Percentiles rank a stretch among this genome's conserved stretches.
phyloP scores from a whole-genome alignment of 495 filamentous ascomycete genomes.

The Aspergillus mulundensis region DNA sequence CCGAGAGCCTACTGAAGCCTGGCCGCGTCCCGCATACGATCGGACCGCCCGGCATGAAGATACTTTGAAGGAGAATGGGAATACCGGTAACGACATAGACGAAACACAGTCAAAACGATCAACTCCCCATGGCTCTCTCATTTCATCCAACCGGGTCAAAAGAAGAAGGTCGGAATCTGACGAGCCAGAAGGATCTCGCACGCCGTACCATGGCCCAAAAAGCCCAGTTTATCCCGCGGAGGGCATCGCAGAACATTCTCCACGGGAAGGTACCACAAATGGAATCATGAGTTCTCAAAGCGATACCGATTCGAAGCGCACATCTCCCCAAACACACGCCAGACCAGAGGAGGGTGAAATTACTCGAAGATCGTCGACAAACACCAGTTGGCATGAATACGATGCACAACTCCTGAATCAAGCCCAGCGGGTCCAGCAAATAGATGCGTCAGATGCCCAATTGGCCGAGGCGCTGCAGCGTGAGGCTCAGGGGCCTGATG shows the following conservation, averaged over 20 bases:
- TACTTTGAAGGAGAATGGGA: slow-evolving; percentile 12
- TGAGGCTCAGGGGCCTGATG: slow-evolving; percentile 42
- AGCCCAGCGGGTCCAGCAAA: slow-evolving; percentile 42
- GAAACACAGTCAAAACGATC: slow-evolving; percentile 26
- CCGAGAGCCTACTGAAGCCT: slow-evolving; percentile 22
- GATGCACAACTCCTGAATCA: slow-evolving; percentile 40
- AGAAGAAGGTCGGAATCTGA: slow-evolving; percentile 41
- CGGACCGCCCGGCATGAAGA: slow-evolving; percentile 21
- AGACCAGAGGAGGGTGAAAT: slow-evolving; percentile 32
- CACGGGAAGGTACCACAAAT: slow-evolving; percentile 13
- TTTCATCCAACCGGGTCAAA: slow-evolving; percentile 29
- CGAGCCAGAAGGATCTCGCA: slow-evolving; percentile 22
- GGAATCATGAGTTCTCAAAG: slow-evolving; percentile 8
- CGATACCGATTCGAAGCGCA: slow-evolving; percentile 22
- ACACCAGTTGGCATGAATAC: slow-evolving; percentile 39
- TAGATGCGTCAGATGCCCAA: slow-evolving; percentile 49
- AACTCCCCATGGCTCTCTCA: slow-evolving; percentile 20
- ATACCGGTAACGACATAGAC: slow-evolving; percentile 19
- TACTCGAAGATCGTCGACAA: slow-evolving; percentile 26
- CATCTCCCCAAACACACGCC: slow-evolving; percentile 21
- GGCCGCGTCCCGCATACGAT: slow-evolving; percentile 15
- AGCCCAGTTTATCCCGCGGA: slow-evolving; percentile 21
- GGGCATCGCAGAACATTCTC: slow-evolving; percentile 10
- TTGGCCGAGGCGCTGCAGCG: slow-evolving; percentile 49
- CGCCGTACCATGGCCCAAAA: slow-evolving; percentile 12